Evolutionary conservation across 2,329 filamentous ascomycete genomes (phyloP), one percentile per base, ranked within the genome.

Genomic region (Amphichorda felina): DNA sequence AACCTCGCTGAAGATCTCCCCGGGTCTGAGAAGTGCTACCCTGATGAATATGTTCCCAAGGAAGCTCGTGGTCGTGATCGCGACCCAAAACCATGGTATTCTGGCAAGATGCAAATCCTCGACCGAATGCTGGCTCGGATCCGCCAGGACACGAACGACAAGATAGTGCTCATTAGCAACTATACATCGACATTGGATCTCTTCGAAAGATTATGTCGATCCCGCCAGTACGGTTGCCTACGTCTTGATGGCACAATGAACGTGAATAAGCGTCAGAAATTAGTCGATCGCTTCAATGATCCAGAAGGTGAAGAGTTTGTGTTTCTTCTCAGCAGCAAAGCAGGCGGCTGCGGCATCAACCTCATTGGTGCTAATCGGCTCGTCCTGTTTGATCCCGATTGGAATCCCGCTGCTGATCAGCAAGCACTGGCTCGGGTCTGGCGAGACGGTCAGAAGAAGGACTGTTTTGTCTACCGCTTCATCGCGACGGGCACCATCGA

Each of bases 391-490:
- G 91, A 98, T 46, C 91, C 91, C 0, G 84, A 91, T 57, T 98
- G 91, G 91, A 98, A 98, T 50, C 91, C 91, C 1, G 91, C 91
- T 4, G 88, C 91, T 1, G 91, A 98, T 51, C 91, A 98, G 57
- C 91, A 98, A 61, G 91, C 91, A 4, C 72, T 98, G 21, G 91
- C 91, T 25, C 83, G 91, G 65, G 91, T 98, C 15, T 98, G 91
- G 91, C 84, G 91, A 68, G 91, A 98, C 49, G 91, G 91, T 0
- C 91, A 98, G 59, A 96, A 93, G 70, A 98, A 98, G 54, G 91
- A 98, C 51, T 98, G 91, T 52, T 98, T 98, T 49, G 91, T 98
- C 13, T 98, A 98, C 57, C 83, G 91, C n/a, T 98, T 98, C 62
- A 98, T 98, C 49, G 84, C 88, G 0, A 96, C 93, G 0, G 91